phyloP scores from a whole-genome alignment of 495 filamentous ascomycete genomes.

The Aspergillus cristatus region DNA sequence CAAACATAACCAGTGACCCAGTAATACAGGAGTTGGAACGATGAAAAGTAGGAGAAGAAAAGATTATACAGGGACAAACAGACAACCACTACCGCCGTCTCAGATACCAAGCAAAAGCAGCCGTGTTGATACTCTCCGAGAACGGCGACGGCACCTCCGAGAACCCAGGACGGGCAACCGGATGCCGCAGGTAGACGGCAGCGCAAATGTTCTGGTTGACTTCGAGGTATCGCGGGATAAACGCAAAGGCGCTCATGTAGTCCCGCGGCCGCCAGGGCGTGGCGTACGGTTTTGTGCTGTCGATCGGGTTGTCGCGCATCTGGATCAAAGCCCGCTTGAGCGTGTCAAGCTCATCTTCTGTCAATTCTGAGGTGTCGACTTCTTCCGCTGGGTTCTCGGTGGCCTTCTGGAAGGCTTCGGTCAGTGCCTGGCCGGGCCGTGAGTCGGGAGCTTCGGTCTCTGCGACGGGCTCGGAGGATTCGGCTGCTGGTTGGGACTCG shows the following conservation, averaged over 20 bases:
- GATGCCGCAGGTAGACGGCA: conserved; percentile 91
- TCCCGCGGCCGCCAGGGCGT: conserved; percentile 86
- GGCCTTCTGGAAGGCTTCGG: conserved; percentile 35
- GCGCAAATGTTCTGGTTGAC: conserved; percentile 95
- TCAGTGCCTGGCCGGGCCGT: conserved; percentile 24
- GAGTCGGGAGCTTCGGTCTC: conserved; percentile 9
- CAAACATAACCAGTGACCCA: conserved; percentile 27
- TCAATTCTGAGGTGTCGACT: conserved; percentile 31
- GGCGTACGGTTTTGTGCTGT: conserved; percentile 70
- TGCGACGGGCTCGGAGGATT: conserved; percentile 3
- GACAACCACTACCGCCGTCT: conserved; percentile 53
- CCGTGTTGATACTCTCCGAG: conserved; percentile 46
- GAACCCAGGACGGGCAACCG: conserved; percentile 78
- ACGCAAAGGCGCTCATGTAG: conserved; percentile 86
- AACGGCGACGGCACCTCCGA: conserved; percentile 91
- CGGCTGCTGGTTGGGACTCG: conserved; percentile 6
- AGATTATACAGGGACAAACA: conserved; percentile 4
- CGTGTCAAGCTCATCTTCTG: conserved; percentile 30
- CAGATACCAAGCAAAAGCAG: conserved; percentile 93
- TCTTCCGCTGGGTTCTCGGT: conserved; percentile 27
- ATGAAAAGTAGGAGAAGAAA: conserved; percentile 9
- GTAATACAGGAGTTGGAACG: conserved; percentile 28
- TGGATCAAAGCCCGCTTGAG: conserved; percentile 42
- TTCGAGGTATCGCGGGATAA: conserved; percentile 91
- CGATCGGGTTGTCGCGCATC: conserved; percentile 63